These are phyloP conservation scores for Cucumis cinereus DNA, from an alignment of 306 rosid genomes.

Conservation along the genomic window DNA sequence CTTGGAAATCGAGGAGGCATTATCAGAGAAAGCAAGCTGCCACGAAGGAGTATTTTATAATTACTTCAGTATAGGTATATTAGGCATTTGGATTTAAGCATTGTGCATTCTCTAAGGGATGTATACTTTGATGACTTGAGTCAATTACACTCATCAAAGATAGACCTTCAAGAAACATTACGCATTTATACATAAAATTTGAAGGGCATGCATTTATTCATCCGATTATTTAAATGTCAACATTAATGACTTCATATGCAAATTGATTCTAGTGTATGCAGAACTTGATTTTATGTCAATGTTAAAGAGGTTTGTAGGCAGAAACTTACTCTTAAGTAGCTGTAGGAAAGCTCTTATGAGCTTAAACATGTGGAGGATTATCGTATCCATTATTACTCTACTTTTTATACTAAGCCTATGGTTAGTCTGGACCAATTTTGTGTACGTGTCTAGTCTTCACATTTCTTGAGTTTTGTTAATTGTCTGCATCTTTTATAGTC, in stretches of 20 bases:
- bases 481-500: background rate
- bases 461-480: background rate
- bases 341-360: background rate
- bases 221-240: background rate
- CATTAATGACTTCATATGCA: background rate
- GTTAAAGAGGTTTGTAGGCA: background rate
- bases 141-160: background rate
- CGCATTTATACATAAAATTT: background rate
- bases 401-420: background rate
- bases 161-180: background rate
- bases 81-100: background rate
- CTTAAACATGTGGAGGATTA: background rate
- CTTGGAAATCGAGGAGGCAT: constrained; percentile 49
- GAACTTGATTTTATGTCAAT: background rate
- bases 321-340: background rate
- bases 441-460: background rate
- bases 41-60: constrained; percentile 89
- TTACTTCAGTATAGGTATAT: constrained; percentile 89
- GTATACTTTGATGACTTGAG: background rate
- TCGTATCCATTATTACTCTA: background rate
- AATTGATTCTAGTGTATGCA: background rate
- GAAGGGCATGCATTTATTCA: background rate
- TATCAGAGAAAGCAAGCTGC: constrained; percentile 52
- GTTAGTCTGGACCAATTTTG: background rate
- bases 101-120: background rate